Evolutionary conservation across 805 yeast species (phyloP).

Genomic region (Yarrowia sp.): DNA sequence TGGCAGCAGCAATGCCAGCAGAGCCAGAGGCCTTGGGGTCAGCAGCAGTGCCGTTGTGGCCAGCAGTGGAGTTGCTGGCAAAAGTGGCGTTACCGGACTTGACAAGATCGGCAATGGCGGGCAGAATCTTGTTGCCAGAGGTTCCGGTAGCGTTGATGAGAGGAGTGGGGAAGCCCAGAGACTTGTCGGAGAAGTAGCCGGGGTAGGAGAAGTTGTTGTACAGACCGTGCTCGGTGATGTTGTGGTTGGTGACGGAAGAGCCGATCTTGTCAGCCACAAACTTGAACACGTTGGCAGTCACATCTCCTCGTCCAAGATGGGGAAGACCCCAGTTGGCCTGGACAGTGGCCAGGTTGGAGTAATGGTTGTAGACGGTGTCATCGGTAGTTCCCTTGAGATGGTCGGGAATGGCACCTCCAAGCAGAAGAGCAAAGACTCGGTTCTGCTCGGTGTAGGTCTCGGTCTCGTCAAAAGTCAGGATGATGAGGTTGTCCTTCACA

Average conservation of each 20-base stretch:
- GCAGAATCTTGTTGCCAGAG: constrained; percentile 25
- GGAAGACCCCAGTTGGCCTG: constrained; percentile 61
- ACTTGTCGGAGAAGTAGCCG: constrained; percentile 26
- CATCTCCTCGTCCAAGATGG: constrained; percentile 59
- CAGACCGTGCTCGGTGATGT: constrained; percentile 18
- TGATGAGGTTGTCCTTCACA: constrained; percentile 56
- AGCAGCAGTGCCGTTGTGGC: constrained; percentile 1
- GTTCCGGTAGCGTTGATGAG: constrained; percentile 18
- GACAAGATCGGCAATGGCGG: constrained; percentile 13
- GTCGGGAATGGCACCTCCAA: constrained; percentile 59
- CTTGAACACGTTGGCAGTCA: constrained; percentile 58
- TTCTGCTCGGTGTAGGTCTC: constrained; percentile 56
- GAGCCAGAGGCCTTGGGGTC: constrained; percentile 10
- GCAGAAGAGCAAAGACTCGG: constrained; percentile 56
- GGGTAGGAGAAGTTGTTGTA: constrained; percentile 30
- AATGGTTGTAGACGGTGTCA: constrained; percentile 59
- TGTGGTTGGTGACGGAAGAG: constrained; percentile 23
- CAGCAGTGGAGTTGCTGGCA: constrained; percentile 7
- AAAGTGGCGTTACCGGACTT: constrained; percentile 12
- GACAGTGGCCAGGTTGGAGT: constrained; percentile 58
- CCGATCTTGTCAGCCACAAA: constrained; percentile 52
- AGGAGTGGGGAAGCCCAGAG: constrained; percentile 34
- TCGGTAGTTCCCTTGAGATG: constrained; percentile 55
- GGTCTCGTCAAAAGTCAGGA: constrained; percentile 60
- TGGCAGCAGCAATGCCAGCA: constrained; percentile 22